Base-by-base conservation (phyloP, 352 stramenopile genomes). In the Thraustochytrium sp. region DNA sequence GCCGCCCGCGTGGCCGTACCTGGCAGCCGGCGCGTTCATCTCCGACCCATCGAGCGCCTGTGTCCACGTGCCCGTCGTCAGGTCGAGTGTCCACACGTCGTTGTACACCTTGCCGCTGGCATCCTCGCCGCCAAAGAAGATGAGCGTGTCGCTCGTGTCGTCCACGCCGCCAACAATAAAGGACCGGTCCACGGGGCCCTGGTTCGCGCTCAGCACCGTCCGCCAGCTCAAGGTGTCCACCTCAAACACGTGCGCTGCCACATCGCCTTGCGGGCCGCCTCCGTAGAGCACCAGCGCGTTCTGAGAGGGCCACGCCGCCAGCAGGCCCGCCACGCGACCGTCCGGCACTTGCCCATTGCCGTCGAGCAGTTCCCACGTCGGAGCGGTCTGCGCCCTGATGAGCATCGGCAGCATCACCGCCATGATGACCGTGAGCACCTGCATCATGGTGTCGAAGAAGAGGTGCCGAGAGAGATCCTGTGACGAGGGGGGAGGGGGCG, bases 21-120 rank as follows among this genome's bases (percentile, higher is more conserved):
- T 46, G 16, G 48, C 31, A 4, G 3, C 72, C 4, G 72, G 72
- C 46, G 37, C 34, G 36, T 34, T 48, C 37, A 0, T 3, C 9
- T 31, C 51, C 1, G 21, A 23, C 18, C 34, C 48, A 13, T 44
- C 46, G 11, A 34, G 29, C 72, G 72, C 36, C 51, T 82, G 34
- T 13, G 23, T 46, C 72, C 72, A 82, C 11, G 13, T 21, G 11
- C 40, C 48, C 9, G 72, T 54, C 48, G 0, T 26, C 23, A 82
- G 72, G 38, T 82, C 53, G 36, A 82, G 72, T 8, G 46, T 34
- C 72, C 72, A 82, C 9, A 82, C 72, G 48, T 82, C 72, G 42
- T 82, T 82, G 36, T 63, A 49, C 2, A 68, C 31, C 3, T 34
- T 23, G 48, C 46, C 34, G 55, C 44, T 38, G 21, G 63, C 21